Conservation (phyloP, 164 flowering plant genomes). For the Saururus chinensis region DNA sequence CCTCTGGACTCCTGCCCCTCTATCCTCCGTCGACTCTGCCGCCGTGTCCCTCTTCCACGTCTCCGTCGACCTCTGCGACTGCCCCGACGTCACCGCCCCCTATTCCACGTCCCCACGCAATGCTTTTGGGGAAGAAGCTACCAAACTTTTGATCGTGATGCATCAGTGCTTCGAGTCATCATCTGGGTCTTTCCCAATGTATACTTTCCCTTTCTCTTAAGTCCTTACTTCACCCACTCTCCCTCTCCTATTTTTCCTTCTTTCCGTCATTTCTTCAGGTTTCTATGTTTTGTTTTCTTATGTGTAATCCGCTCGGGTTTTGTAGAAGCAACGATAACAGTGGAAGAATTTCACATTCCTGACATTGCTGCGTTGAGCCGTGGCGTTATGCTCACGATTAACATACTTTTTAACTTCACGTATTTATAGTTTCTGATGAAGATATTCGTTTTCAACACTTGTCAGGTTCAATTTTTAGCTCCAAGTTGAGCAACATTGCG, state of each 20-base stretch:
- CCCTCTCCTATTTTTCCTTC: too few relatives aligned
- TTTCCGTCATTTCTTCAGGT: background rate
- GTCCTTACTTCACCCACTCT: too few relatives aligned
- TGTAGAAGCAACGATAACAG: background rate
- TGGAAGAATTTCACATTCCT: background rate
- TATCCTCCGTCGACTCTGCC: conserved; percentile 43
- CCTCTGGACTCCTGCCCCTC: conserved; percentile 57
- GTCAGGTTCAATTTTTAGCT: background rate
- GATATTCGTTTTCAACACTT: too few relatives aligned
- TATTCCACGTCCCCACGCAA: conserved; percentile 53
- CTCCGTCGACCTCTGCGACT: conserved; percentile 58
- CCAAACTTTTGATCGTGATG: background rate
- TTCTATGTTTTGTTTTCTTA: background rate
- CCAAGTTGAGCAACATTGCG: background rate
- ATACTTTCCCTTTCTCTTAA: too few relatives aligned
- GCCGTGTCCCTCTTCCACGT: conserved; percentile 82
- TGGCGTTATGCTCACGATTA: background rate
- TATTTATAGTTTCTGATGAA: too few relatives aligned
- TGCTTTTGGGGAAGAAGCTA: background rate
- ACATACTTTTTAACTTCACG: too few relatives aligned
- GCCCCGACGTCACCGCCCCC: conserved; percentile 51
- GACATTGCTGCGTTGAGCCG: background rate
- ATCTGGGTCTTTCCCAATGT: conserved; percentile 1
- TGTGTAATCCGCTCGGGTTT: too few relatives aligned
- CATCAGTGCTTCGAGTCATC: conserved; percentile 1